Conservation (phyloP, 352 stramenopile genomes). For the Hyaloperonospora brassicae region DNA sequence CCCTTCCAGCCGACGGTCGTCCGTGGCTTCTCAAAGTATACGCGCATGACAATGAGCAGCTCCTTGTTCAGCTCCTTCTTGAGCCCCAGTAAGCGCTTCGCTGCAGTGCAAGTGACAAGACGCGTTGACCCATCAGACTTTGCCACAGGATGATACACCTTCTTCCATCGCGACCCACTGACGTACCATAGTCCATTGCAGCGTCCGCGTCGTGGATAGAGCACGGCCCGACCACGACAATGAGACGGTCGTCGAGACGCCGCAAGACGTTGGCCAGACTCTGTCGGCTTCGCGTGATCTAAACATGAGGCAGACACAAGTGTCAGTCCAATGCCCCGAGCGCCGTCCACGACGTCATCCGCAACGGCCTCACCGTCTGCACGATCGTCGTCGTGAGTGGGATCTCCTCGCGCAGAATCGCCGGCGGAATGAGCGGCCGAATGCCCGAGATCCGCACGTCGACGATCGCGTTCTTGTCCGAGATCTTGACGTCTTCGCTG, state of each 20-base stretch:
- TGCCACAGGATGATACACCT: background rate
- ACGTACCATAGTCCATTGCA: slow-evolving; percentile 74
- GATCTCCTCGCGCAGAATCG: slow-evolving; percentile 81
- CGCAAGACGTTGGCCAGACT: slow-evolving; percentile 65
- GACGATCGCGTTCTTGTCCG: slow-evolving; percentile 79
- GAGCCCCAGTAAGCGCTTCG: slow-evolving; percentile 54
- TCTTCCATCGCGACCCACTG: no score
- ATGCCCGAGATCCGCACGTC: slow-evolving; percentile 85
- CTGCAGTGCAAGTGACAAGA: slow-evolving; percentile 16
- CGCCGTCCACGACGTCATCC: background rate
- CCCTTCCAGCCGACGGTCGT: slow-evolving; percentile 88
- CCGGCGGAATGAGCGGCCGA: slow-evolving; percentile 78
- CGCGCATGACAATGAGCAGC: slow-evolving; percentile 85
- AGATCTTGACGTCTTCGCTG: slow-evolving; percentile 75
- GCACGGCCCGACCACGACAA: slow-evolving; percentile 80
- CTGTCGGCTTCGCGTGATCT: slow-evolving; percentile 69
- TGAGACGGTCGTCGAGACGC: slow-evolving; percentile 77
- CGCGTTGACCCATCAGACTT: slow-evolving; percentile 3
- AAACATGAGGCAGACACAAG: background rate
- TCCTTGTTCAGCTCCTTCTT: slow-evolving; percentile 74
- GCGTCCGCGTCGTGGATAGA: slow-evolving; percentile 86
- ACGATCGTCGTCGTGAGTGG: slow-evolving; percentile 67
- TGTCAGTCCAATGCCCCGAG: background rate
- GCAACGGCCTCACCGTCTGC: slow-evolving; percentile 35
- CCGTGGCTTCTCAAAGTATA: slow-evolving; percentile 89